phyloP scores from a whole-genome alignment of 306 rosid genomes.

The Geum urbanum region DNA sequence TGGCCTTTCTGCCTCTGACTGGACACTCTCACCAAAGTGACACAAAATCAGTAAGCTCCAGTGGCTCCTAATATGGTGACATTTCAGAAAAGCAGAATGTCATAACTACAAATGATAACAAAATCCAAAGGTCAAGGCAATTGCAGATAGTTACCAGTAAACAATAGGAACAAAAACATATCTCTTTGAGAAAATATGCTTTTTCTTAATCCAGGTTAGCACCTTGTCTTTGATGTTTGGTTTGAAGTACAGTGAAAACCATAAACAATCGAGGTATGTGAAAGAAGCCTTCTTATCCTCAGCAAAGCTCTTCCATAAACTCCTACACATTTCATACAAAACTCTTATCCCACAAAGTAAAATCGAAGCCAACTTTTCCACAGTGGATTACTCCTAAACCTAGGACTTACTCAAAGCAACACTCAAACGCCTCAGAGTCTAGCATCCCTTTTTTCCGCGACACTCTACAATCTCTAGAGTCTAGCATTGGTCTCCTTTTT shows the following conservation, averaged over 20 bases:
- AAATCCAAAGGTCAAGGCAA: not conserved
- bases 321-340: slow-evolving; percentile 41
- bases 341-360: slow-evolving; percentile 20
- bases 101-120: slow-evolving; percentile 7
- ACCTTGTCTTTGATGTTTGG: slow-evolving; percentile 46
- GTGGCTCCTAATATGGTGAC: slow-evolving; percentile 50
- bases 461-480: slow-evolving; percentile 9
- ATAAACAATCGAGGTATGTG: slow-evolving; percentile 60
- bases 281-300: slow-evolving; percentile 51
- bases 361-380: slow-evolving; percentile 1
- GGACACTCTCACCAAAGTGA: slow-evolving; percentile 54
- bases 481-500: not conserved
- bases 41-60: slow-evolving; percentile 81
- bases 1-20: slow-evolving; percentile 38
- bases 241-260: slow-evolving; percentile 54
- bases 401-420: slow-evolving; percentile 52
- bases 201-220: slow-evolving; percentile 58
- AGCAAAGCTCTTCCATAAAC: slow-evolving; percentile 53
- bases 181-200: slow-evolving; percentile 57
- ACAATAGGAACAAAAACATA: slow-evolving; percentile 85
- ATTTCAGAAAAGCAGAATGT: slow-evolving; percentile 22
- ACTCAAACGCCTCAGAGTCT: slow-evolving; percentile 43
- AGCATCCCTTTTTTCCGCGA: slow-evolving; percentile 31
- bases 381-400: slow-evolving; percentile 9
- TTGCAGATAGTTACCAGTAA: slow-evolving; percentile 54